Conservation (phyloP, 768 basidiomycete genomes). For the Lactifluus rugatus region DNA sequence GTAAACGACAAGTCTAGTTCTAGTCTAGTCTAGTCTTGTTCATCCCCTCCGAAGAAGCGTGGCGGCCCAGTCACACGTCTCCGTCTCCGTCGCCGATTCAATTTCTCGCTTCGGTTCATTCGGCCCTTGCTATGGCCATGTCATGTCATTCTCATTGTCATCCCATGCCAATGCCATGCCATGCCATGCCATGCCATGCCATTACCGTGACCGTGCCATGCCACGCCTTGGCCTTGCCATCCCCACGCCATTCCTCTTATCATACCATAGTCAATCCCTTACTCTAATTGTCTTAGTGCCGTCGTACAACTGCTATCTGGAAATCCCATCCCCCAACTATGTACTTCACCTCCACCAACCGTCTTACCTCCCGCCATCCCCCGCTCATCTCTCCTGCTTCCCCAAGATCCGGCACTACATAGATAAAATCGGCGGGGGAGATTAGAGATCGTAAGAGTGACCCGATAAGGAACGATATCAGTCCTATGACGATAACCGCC, state of each 20-base stretch:
- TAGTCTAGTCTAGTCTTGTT: not conserved
- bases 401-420: constrained; percentile 52
- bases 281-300: constrained; percentile 36
- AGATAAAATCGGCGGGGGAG: constrained; percentile 85
- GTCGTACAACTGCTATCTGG: constrained; percentile 73
- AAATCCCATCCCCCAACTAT: constrained; percentile 81
- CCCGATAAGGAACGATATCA: constrained; percentile 88
- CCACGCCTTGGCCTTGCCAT: too few relatives aligned
- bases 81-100: constrained; percentile 6
- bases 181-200: not conserved
- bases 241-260: too few relatives aligned
- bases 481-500: constrained; percentile 62
- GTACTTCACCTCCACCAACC: constrained; percentile 75
- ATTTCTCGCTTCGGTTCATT: not conserved
- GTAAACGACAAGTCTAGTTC: not conserved
- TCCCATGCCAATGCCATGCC: not conserved
- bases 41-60: not conserved
- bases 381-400: constrained; percentile 41
- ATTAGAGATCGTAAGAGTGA: constrained; percentile 82
- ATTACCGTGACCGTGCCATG: too few relatives aligned
- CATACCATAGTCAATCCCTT: not conserved
- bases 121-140: not conserved
- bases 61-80: not conserved
- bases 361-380: constrained; percentile 79
- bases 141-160: too few relatives aligned